Base-by-base conservation (phyloP, 1,284 basidiomycete species). In the Pseudozyma hubeiensis region DNA sequence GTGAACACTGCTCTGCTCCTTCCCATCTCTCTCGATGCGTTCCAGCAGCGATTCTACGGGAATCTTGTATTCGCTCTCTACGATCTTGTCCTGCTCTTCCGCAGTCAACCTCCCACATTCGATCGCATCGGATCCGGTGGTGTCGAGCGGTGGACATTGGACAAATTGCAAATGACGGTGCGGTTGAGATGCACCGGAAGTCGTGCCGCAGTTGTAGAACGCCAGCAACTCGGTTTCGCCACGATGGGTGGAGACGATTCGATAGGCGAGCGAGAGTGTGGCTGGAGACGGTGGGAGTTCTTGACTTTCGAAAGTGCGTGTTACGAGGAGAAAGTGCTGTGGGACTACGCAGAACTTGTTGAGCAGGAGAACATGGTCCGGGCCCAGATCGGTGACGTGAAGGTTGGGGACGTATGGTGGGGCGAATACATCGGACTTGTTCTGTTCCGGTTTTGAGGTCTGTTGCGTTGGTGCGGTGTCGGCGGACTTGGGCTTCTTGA, bases 261-360 rank as follows among this genome's bases (percentile, higher is more conserved):
- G 53, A 53, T 81, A 84, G 14, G 75, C 76, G 9, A 80, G 61
- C 0, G 79, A 49, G 3, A 84, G 54, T 30, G 78, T 79, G 0
- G 44, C 46, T 0, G 83, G 83, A 0, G 76, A 53, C 1, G 83
- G 83, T 4, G 83, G 83, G 4, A 78, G 44, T 29, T 81, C 75
- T 45, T 84, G 83, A 29, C 66, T 52, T 24, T 63, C 74, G 45
- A 81, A 84, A 4, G 79, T 73, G 46, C 31, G 39, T 34, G 82
- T 83, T 8, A 84, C 80, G 52, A 84, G 54, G 9, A 84, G 56
- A 44, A 79, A 81, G 59, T 84, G 83, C n/a, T 68, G 55, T 2
- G 82, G 81, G 10, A 83, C 70, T 0, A 84, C 78, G 51, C 78
- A 80, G 51, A 74, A 84, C 57, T 84, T 84, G 73, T 84, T 84